Conservation (phyloP, 2,329 filamentous ascomycete genomes). For the Alternaria ventricosa region DNA sequence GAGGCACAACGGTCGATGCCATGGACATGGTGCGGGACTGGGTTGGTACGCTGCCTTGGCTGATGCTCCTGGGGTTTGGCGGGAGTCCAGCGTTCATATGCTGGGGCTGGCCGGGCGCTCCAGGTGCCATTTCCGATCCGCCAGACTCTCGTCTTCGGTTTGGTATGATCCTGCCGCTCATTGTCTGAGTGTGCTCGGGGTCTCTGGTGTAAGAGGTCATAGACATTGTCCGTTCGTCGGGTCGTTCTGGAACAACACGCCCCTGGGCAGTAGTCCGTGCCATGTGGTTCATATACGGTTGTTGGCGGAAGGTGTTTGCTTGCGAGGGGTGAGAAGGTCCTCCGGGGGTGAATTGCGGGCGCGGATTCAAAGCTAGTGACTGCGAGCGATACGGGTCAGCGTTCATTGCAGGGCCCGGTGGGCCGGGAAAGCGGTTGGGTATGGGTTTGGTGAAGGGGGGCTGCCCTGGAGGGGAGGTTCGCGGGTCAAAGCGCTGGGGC, state of each 20-base stretch:
- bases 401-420: slow-evolving; percentile 73
- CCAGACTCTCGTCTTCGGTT: slow-evolving; percentile 69
- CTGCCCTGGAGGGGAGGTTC: slow-evolving; percentile 57
- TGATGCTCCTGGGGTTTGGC: slow-evolving; percentile 42
- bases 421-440: slow-evolving; percentile 61
- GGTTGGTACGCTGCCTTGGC: slow-evolving; percentile 44
- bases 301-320: slow-evolving; percentile 78
- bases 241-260: slow-evolving; percentile 86
- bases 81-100: slow-evolving; percentile 36
- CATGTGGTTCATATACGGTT: slow-evolving; percentile 71
- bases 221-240: slow-evolving; percentile 94
- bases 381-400: slow-evolving; percentile 90
- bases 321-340: slow-evolving; percentile 58
- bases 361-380: slow-evolving; percentile 79
- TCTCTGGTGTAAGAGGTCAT: slow-evolving; percentile 85
- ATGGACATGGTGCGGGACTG: slow-evolving; percentile 83
- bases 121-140: slow-evolving; percentile 31
- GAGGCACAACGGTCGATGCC: slow-evolving; percentile 79
- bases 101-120: slow-evolving; percentile 28
- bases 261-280: slow-evolving; percentile 90
- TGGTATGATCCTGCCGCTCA: slow-evolving; percentile 90
- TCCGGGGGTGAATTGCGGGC: slow-evolving; percentile 72
- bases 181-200: slow-evolving; percentile 81
- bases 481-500: slow-evolving; percentile 73
- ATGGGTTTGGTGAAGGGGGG: slow-evolving; percentile 62